A percentile compares a stretch with the other conserved stretches of the same genome.
Evolutionary conservation across 2,329 filamentous ascomycete genomes (phyloP).

Genomic region (Trichophyton benhamiae): DNA sequence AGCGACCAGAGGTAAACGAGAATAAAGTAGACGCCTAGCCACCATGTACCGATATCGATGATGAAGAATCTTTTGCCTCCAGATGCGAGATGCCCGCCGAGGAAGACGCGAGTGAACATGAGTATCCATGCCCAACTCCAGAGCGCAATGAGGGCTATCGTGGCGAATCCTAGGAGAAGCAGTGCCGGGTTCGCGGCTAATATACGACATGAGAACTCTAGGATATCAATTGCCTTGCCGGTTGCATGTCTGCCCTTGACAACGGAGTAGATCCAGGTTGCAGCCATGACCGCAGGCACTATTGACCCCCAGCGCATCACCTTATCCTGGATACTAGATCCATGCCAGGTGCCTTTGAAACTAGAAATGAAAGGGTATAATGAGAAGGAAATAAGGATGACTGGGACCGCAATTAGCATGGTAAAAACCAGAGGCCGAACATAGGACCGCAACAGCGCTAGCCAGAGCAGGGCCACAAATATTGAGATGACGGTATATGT

Average conservation of each 20-base stretch:
- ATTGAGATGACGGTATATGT: slow-evolving; percentile 86
- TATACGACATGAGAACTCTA: slow-evolving; percentile 86
- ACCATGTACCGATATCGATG: slow-evolving; percentile 83
- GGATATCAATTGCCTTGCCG: slow-evolving; percentile 69
- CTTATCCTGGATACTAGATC: slow-evolving; percentile 69
- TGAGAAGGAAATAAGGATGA: slow-evolving; percentile 78
- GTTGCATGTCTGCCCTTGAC: slow-evolving; percentile 69
- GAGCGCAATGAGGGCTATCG: slow-evolving; percentile 59
- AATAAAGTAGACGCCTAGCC: slow-evolving; percentile 84
- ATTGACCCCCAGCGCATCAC: slow-evolving; percentile 80
- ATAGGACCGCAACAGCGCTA: slow-evolving; percentile 77
- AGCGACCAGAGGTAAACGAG: slow-evolving; percentile 93
- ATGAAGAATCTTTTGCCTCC: slow-evolving; percentile 52
- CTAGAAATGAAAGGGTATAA: slow-evolving; percentile 85
- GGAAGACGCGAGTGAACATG: slow-evolving; percentile 92
- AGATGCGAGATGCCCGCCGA: slow-evolving; percentile 68
- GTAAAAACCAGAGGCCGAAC: slow-evolving; percentile 69
- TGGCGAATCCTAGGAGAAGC: slow-evolving; percentile 68
- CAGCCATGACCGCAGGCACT: slow-evolving; percentile 58
- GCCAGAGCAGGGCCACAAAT: slow-evolving; percentile 78
- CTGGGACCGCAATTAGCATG: slow-evolving; percentile 71
- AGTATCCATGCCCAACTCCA: slow-evolving; percentile 96
- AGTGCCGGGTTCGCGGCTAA: slow-evolving; percentile 73
- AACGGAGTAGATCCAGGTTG: slow-evolving; percentile 74
- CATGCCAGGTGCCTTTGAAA: slow-evolving; percentile 63